A percentile compares a stretch with the other conserved stretches of the same genome.
These are phyloP conservation scores for Alectoria sarmentosa DNA, from an alignment of 495 filamentous ascomycete genomes.

Conservation along the genomic window DNA sequence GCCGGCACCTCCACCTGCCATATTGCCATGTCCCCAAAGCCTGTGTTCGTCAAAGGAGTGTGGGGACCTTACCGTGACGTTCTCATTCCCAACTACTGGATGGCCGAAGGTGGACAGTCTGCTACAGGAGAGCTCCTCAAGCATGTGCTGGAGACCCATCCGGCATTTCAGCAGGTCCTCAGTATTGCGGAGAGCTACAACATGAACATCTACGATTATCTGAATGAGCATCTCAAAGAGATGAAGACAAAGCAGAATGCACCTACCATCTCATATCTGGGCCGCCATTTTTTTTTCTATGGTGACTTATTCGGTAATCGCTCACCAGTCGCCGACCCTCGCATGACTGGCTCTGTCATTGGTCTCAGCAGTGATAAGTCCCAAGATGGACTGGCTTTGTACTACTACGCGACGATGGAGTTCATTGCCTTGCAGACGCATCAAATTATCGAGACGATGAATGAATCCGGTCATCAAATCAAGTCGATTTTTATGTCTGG, in stretches of 20 bases:
- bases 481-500: slow-evolving; percentile 96
- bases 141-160: slow-evolving; percentile 89
- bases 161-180: slow-evolving; percentile 69
- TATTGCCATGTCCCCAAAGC: slow-evolving; percentile 84
- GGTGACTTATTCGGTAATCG: slow-evolving; percentile 98
- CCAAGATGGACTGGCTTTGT: slow-evolving; percentile 76
- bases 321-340: slow-evolving; percentile 83
- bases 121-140: slow-evolving; percentile 92
- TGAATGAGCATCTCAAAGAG: slow-evolving; percentile 80
- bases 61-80: slow-evolving; percentile 97
- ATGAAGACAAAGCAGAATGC: slow-evolving; percentile 59
- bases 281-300: slow-evolving; percentile 94
- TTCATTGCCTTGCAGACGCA: slow-evolving; percentile 95
- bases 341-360: slow-evolving; percentile 83
- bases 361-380: slow-evolving; percentile 79
- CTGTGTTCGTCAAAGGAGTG: slow-evolving; percentile 87
- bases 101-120: slow-evolving; percentile 93
- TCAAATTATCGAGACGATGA: slow-evolving; percentile 93
- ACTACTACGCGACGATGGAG: slow-evolving; percentile 92
- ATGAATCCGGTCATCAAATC: slow-evolving; percentile 73
- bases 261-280: slow-evolving; percentile 74
- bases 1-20: slow-evolving; percentile 97
- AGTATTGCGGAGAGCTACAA: slow-evolving; percentile 70
- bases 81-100: slow-evolving; percentile 83
- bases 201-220: slow-evolving; percentile 84